A percentile compares a stretch with the other conserved stretches of the same genome.
phyloP scores from a whole-genome alignment of 139 green algal genomes.

The Edaphochlamys debaryana region DNA sequence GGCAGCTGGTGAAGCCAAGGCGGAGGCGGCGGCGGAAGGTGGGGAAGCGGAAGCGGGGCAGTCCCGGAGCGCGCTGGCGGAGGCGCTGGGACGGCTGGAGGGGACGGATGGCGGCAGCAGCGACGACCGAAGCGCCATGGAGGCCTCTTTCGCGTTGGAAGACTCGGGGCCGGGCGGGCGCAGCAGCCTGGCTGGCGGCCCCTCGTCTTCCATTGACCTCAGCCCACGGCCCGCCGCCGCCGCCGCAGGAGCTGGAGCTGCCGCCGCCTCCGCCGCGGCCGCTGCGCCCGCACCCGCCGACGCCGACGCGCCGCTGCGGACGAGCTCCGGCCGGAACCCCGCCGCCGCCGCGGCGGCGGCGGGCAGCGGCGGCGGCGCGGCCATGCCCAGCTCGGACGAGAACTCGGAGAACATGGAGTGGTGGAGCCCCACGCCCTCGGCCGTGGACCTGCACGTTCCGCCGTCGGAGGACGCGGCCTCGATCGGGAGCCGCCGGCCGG shows the following conservation, averaged over 20 bases:
- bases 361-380: no score
- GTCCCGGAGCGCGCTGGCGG: not conserved
- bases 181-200: conserved; percentile 10
- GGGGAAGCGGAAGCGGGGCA: not conserved
- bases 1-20: not conserved
- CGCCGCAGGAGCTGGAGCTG: not conserved
- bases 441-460: not conserved
- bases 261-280: not conserved
- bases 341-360: not conserved
- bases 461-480: no score
- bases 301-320: not conserved
- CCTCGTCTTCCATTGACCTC: conserved; percentile 15
- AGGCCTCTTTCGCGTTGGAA: conserved; percentile 16
- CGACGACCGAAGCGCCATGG: conserved; percentile 11
- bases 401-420: not conserved
- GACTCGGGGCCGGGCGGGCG: conserved; percentile 6
- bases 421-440: not conserved
- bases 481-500: no score
- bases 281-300: not conserved
- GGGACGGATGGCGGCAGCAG: not conserved
- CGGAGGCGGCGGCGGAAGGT: not conserved
- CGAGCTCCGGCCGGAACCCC: no score
- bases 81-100: not conserved
- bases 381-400: not conserved
- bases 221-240: not conserved